Evolutionary conservation across 345 rosid genomes (phyloP).

Genomic region (Psidium guajava): DNA sequence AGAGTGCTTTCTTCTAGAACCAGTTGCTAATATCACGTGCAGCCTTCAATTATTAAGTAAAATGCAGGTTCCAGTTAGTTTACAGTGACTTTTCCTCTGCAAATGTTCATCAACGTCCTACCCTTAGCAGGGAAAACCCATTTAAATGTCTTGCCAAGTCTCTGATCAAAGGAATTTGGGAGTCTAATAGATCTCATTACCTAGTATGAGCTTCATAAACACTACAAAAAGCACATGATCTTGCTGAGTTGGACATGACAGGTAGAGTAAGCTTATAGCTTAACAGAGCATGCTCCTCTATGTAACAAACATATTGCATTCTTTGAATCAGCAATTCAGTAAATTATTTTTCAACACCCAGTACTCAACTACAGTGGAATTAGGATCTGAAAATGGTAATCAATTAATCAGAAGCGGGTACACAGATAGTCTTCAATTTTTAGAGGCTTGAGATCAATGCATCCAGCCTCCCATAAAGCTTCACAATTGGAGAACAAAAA

Average conservation of each 20-base stretch:
- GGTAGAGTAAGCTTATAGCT: not conserved
- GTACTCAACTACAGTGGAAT: not conserved
- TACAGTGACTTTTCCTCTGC: not conserved
- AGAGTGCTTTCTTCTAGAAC: not conserved
- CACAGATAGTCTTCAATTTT: not conserved
- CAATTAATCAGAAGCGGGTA: not conserved
- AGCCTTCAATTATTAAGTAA: not conserved
- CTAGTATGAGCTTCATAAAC: not conserved
- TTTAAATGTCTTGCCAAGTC: not conserved
- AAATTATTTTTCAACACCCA: not conserved
- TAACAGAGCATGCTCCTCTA: not conserved
- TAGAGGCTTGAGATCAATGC: not conserved
- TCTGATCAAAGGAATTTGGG: not conserved
- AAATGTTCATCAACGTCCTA: not conserved
- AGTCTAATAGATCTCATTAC: not conserved
- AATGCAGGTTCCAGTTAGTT: not conserved
- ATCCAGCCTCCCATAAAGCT: not conserved
- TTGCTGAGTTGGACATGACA: not conserved
- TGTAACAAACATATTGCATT: not conserved
- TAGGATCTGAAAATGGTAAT: not conserved
- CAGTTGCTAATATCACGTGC: not conserved
- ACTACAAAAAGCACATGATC: not conserved
- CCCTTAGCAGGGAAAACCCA: not conserved
- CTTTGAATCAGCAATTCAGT: not conserved
- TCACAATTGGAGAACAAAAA: not conserved